Conservation (phyloP, 805 yeast species). For the Yamadazyma phyllophila region DNA sequence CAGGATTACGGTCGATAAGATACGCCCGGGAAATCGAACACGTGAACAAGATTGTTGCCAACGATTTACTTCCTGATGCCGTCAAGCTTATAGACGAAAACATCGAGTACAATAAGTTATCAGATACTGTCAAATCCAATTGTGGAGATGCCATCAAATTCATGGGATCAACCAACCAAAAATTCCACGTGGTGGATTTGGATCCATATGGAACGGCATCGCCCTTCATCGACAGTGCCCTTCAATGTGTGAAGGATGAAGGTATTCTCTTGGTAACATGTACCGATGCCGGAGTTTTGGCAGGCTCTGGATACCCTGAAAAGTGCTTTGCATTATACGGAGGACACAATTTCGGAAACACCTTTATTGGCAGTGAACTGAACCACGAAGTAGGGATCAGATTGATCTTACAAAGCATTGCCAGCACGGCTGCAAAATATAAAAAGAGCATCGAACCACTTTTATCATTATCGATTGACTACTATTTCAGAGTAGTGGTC, state of each 20-base stretch:
- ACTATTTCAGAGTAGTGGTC: conserved; percentile 84
- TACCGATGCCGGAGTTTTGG: conserved; percentile 92
- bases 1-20: conserved; percentile 91
- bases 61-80: conserved; percentile 84
- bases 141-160: conserved; percentile 88
- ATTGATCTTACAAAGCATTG: conserved; percentile 72
- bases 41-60: conserved; percentile 75
- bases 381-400: conserved; percentile 93
- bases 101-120: conserved; percentile 62
- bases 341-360: conserved; percentile 77
- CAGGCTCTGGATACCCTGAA: conserved; percentile 95
- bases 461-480: conserved; percentile 83
- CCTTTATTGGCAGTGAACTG: conserved; percentile 53
- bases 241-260: conserved; percentile 77
- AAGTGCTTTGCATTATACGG: conserved; percentile 95
- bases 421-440: conserved; percentile 84
- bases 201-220: conserved; percentile 99
- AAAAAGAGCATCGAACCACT: conserved; percentile 86
- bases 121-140: conserved; percentile 57
- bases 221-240: conserved; percentile 90
- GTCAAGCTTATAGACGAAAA: conserved; percentile 76
- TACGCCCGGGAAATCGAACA: conserved; percentile 89
- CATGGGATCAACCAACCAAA: conserved; percentile 51
- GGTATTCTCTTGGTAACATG: conserved; percentile 90
- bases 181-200: conserved; percentile 83